A percentile compares a stretch with the other conserved stretches of the same genome.
phyloP scores from a whole-genome alignment of 495 filamentous ascomycete species.

The Talaromyces stipitatus region DNA sequence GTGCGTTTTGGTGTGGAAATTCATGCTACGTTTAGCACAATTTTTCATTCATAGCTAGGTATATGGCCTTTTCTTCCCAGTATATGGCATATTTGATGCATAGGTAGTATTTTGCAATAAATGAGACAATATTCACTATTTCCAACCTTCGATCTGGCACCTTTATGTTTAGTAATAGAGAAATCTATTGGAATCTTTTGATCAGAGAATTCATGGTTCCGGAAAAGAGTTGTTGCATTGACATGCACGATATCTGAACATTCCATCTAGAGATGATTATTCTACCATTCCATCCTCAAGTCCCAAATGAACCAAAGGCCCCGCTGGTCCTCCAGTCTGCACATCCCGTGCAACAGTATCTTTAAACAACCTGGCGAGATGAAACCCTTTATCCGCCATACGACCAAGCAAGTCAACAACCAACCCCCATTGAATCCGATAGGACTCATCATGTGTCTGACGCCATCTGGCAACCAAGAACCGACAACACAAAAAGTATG shows the following conservation, averaged over 20 bases:
- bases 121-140: too few species aligned
- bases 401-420: constrained; percentile 12
- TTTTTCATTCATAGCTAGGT: too few species aligned
- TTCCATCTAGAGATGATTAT: not conserved
- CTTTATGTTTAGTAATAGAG: too few species aligned
- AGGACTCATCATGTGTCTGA: not conserved
- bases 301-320: not conserved
- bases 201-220: too few species aligned
- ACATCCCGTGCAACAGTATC: not conserved
- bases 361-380: not conserved
- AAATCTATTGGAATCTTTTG: too few species aligned
- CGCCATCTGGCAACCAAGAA: not conserved
- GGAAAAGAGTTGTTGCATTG: too few species aligned
- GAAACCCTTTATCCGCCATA: constrained; percentile 8
- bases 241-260: not conserved
- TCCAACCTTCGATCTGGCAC: too few species aligned
- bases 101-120: too few species aligned
- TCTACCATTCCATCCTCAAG: not conserved
- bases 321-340: not conserved
- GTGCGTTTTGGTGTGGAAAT: too few species aligned
- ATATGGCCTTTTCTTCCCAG: too few species aligned
- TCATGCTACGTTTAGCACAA: too few species aligned
- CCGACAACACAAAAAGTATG: constrained; percentile 2
- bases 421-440: constrained; percentile 9
- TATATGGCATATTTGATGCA: too few species aligned